Evolutionary conservation across 495 filamentous ascomycete species (phyloP).

Genomic region (Aspergillus ellipticus): DNA sequence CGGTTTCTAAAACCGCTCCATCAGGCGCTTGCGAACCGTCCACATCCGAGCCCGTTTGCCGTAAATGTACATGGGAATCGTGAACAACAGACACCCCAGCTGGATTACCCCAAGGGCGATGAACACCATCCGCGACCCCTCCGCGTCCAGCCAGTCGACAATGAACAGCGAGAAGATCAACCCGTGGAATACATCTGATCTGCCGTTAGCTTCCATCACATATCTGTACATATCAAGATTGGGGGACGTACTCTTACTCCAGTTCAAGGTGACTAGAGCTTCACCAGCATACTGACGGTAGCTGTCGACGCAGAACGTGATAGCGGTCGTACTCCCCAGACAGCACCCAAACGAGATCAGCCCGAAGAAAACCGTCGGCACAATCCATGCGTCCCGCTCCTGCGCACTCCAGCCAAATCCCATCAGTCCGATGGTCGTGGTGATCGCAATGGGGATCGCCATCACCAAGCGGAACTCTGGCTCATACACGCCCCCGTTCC

Average conservation of each 20-base stretch:
- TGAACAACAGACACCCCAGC: conserved; percentile 64
- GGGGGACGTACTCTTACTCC: conserved; percentile 69
- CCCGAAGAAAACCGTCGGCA: conserved; percentile 91
- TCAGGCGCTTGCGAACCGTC: conserved; percentile 83
- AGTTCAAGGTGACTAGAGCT: conserved; percentile 91
- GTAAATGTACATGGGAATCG: conserved; percentile 94
- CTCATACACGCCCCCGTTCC: conserved; percentile 93
- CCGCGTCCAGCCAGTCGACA: conserved; percentile 71
- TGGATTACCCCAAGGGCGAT: conserved; percentile 85
- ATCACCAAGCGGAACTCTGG: conserved; percentile 94
- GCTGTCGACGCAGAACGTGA: conserved; percentile 92
- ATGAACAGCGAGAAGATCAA: conserved; percentile 90
- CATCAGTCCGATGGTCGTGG: conserved; percentile 83
- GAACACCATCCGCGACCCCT: conserved; percentile 76
- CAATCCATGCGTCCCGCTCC: conserved; percentile 74
- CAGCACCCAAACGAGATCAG: conserved; percentile 91
- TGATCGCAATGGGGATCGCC: conserved; percentile 74
- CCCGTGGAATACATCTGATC: conserved; percentile 75
- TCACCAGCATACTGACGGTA: conserved; percentile 94
- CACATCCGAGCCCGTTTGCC: conserved; percentile 96
- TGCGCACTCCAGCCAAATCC: conserved; percentile 90
- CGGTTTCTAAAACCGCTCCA: conserved; percentile 72
- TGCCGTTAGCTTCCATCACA: neutral
- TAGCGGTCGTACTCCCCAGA: conserved; percentile 86
- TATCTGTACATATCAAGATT: no score